phyloP scores from a whole-genome alignment of 2,329 filamentous ascomycete species.

The Microdochium nivale region DNA sequence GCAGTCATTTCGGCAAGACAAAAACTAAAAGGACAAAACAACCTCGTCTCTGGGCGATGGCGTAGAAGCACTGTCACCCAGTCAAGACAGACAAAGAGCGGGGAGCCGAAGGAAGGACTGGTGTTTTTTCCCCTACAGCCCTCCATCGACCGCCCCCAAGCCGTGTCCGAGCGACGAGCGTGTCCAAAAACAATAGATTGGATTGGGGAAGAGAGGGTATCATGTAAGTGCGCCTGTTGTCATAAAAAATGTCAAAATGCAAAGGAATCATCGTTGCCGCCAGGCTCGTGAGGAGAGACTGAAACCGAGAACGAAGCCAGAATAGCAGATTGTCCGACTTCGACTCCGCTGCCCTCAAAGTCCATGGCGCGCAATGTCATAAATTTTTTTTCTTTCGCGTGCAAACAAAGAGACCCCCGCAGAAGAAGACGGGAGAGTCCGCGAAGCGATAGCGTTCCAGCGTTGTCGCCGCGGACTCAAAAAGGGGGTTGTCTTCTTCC shows the following conservation, averaged over 20 bases:
- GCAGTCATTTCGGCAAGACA: not conserved
- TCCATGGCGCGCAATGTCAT: too few species aligned
- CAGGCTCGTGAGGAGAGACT: too few species aligned
- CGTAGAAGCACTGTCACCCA: not conserved
- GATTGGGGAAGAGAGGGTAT: not conserved
- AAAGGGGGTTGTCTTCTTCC: not conserved
- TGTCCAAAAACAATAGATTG: not conserved
- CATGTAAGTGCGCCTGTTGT: not conserved
- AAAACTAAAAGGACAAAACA: not conserved
- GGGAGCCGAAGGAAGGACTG: too few species aligned
- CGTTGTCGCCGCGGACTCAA: not conserved
- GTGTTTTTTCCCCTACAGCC: too few species aligned
- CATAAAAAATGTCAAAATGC: not conserved
- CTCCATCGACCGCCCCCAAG: too few species aligned
- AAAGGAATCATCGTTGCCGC: too few species aligned
- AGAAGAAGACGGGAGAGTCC: not conserved
- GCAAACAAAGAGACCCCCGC: not conserved
- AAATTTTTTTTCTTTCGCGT: not conserved
- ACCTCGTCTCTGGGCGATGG: not conserved
- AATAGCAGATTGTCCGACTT: too few species aligned
- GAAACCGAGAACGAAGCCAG: too few species aligned
- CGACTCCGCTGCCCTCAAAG: too few species aligned
- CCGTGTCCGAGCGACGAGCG: not conserved
- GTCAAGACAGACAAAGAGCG: not conserved
- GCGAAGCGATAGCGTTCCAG: not conserved